Evolutionary conservation across 2,329 filamentous ascomycete genomes (phyloP), one percentile per base, ranked within the genome.

Genomic region (Amphichorda felina): DNA sequence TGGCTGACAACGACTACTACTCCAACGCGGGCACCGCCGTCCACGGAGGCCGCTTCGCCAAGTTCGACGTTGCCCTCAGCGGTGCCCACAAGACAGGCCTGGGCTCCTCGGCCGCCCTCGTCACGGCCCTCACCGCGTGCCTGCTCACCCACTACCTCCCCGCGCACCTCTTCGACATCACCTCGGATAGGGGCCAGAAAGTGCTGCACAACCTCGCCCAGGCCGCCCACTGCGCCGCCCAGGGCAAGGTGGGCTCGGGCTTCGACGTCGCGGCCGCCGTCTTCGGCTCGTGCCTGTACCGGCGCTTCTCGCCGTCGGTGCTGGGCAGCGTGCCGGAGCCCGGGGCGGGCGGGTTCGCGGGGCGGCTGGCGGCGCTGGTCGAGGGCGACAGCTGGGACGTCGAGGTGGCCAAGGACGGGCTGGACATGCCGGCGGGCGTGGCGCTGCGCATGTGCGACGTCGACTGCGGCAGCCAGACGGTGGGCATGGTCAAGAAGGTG

Each of bases 1-100:
- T 96, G 25, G 89, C 91, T 40, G 87, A 95, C 61, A 88, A 91
- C 51, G 85, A 93, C 63, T 98, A 98, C 70, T 98, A 96, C 66
- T 95, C 91, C 4, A 76, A 56, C 38, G 53, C 64, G 14, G 53
- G 29, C 25, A 22, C 2, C 13, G 10, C 17, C 15, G 5, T 14
- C 13, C 24, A 15, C 9, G 15, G 44, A 39, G 58, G 48, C 13
- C 75, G 76, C 41, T 96, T 96, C 63, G 71, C 76, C 43, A 72
- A 79, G 53, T 94, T 94, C 60, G 70, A 73, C 30, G 79, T 89
- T 13, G 73, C 78, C 5, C 72, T 98, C 25, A 63, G 69, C 39
- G 70, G 79, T 42, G 88, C 89, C 13, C 82, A 95, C 69, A 98
- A 98, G 66, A 98, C 91, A 0, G 91, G 91, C 2, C 75, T 98